These are phyloP conservation scores for Chrysoporthe puriensis DNA, from an alignment of 2,329 filamentous ascomycete species.

Conservation along the genomic window DNA sequence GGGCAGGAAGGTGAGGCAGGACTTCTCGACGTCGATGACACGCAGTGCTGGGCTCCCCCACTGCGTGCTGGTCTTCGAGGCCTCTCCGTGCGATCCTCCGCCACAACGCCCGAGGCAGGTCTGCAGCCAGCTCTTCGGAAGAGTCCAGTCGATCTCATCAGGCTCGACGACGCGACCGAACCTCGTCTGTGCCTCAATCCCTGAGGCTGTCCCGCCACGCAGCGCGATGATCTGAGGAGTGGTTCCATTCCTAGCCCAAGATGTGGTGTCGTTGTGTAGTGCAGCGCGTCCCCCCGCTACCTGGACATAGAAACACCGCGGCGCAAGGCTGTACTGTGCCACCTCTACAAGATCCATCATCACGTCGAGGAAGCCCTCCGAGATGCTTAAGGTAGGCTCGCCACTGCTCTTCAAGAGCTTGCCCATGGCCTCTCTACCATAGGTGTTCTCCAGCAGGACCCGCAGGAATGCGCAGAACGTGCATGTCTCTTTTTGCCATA, in stretches of 20 bases:
- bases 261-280: not conserved
- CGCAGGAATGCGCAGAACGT: not conserved
- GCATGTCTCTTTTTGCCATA: not conserved
- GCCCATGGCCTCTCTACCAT: not conserved
- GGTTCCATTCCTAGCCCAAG: not conserved
- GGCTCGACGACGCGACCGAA: not conserved
- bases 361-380: not conserved
- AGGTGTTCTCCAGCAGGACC: not conserved
- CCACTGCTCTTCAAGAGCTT: not conserved
- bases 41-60: slow-evolving; percentile 4
- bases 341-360: not conserved
- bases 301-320: not conserved
- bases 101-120: not conserved
- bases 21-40: slow-evolving; percentile 5
- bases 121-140: not conserved
- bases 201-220: not conserved
- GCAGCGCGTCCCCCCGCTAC: not conserved
- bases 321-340: not conserved
- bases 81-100: not conserved
- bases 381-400: not conserved
- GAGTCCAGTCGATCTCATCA: slow-evolving; percentile 1
- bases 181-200: not conserved
- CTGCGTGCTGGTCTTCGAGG: not conserved
- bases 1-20: not conserved
- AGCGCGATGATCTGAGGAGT: slow-evolving; percentile 1